Evolutionary conservation across 352 stramenopile species (phyloP), one percentile per base, ranked within the genome.

Genomic region (Phytophthora megakarya): DNA sequence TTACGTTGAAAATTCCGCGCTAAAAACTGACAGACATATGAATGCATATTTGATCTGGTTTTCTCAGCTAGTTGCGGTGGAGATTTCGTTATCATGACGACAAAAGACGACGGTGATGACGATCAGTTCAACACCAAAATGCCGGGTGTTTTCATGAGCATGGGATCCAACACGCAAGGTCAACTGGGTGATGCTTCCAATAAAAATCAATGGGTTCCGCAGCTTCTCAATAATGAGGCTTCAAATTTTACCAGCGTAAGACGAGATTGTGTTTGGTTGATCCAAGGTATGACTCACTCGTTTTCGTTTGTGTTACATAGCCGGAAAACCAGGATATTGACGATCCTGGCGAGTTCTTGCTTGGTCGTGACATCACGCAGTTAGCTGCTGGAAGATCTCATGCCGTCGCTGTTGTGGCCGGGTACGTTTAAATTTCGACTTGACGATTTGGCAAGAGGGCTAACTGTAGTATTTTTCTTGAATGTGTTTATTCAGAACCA

Each of bases 131-230:
- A 90, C 61, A 88, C 78, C 12, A 70, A 90, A 40, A 87, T 80
- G 22, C 85, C 81, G 19, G 85, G 85, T 23, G 85, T 93, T 13
- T 85, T 90, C 50, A 91, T 93, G 82, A 84, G 75, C 37, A 90
- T 93, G 82, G 85, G 85, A 3, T 84, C 72, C 23, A 93, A 93
- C 60, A 74, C 66, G 3, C 78, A 93, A 44, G 82, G 72, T 1
- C 85, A 93, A 46, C 60, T 93, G 0, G 85, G 72, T 6, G 85
- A 93, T 61, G 82, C 70, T 21, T 81, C 75, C 0, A 72, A 72
- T n/a, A 89, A 88, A 51, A 92, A 93, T 63, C 85, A 93, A 57
- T 93, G 85, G 85, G 81, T 93, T 10, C 85, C 85, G 0, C 85
- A 92, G 57, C 67, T 87, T 3, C 60, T 93, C 11, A 93, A 93